These are phyloP conservation scores for Colletotrichum phormii DNA, from an alignment of 2,329 filamentous ascomycete species.

Conservation along the genomic window DNA sequence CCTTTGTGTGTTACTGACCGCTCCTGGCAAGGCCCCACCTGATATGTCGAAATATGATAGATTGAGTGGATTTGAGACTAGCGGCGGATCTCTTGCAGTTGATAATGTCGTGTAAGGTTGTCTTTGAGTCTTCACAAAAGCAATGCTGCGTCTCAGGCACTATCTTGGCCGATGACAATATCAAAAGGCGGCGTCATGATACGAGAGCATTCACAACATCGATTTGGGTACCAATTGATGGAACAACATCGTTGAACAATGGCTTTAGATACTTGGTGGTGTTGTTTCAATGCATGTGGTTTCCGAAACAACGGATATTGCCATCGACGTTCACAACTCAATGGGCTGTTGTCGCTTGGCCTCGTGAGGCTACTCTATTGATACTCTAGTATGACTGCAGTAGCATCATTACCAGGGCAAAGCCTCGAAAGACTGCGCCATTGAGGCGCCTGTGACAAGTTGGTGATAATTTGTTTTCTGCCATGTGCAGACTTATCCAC, in stretches of 20 bases:
- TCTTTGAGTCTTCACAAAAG: slow-evolving; percentile 16
- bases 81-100: not conserved
- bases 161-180: not conserved
- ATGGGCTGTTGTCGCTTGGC: no score
- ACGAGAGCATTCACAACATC: not conserved
- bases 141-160: slow-evolving; percentile 20
- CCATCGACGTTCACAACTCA: not conserved
- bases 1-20: not conserved
- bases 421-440: no score
- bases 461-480: no score
- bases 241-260: not conserved
- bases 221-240: not conserved
- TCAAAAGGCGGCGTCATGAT: not conserved
- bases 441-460: no score
- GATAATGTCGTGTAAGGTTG: not conserved
- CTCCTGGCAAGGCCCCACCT: not conserved
- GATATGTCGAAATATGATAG: slow-evolving; percentile 20
- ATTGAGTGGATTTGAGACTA: slow-evolving; percentile 5
- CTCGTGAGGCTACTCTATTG: no score
- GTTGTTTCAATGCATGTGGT: not conserved
- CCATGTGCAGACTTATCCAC: no score
- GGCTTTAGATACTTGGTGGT: not conserved
- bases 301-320: not conserved
- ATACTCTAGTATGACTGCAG: no score
- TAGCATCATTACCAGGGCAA: no score